A percentile compares a stretch with the other conserved stretches of the same genome.
These are phyloP conservation scores for Oryza nivara DNA, from an alignment of 176 grass and related monocot species.

Conservation along the genomic window DNA sequence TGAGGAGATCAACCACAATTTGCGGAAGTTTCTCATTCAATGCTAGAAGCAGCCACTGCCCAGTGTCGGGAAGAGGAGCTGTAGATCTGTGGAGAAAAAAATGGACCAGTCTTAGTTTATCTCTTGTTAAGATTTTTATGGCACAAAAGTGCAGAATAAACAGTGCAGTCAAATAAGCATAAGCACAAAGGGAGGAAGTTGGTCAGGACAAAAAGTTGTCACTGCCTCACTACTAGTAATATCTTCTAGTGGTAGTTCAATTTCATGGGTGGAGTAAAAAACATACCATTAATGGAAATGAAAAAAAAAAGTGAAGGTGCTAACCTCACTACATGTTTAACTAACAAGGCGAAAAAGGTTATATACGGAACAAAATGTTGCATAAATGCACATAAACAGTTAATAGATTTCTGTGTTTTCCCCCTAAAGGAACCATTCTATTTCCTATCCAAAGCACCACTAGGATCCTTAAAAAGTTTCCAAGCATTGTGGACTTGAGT, in stretches of 20 bases:
- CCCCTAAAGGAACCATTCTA: not conserved
- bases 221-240: not conserved
- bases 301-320: not conserved
- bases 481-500: not conserved
- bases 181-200: not conserved
- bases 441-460: not conserved
- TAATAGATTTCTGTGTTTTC: too few relatives aligned
- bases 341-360: not conserved
- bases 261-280: not conserved
- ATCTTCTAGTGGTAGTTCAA: not conserved
- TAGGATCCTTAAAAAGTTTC: not conserved
- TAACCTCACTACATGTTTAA: not conserved
- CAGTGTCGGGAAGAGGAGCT: conserved; percentile 81
- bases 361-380: not conserved
- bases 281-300: not conserved
- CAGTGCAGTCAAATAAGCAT: not conserved
- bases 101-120: conserved; percentile 17
- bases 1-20: conserved; percentile 61
- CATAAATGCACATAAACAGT: not conserved
- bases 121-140: not conserved
- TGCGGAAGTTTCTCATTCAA: conserved; percentile 82
- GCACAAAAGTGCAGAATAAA: not conserved
- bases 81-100: conserved; percentile 56
- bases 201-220: not conserved
- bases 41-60: conserved; percentile 85